These are phyloP conservation scores for Coemansia reversa DNA, from an alignment of 192 early-diverging fungal genomes.

Conservation along the genomic window DNA sequence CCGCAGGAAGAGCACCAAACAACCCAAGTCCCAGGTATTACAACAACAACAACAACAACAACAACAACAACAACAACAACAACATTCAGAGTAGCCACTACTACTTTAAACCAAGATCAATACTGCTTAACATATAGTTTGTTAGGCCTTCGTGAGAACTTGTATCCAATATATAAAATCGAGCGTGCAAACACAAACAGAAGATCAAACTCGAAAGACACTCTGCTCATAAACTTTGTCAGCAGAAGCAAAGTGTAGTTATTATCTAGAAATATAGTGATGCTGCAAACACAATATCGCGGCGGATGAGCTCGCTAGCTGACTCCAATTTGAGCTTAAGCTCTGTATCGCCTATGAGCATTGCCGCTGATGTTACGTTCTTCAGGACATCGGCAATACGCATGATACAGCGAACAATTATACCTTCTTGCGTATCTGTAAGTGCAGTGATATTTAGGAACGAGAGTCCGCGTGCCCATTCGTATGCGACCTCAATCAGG, in stretches of 20 bases:
- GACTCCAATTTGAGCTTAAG: conserved; percentile 92
- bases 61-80: too few relatives aligned
- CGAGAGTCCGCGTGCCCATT: conserved; percentile 91
- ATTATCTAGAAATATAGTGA: conserved; percentile 65
- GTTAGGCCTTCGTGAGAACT: too few relatives aligned
- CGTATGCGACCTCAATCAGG: conserved; percentile 94
- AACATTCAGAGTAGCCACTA: too few relatives aligned
- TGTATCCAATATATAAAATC: too few relatives aligned
- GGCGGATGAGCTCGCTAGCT: conserved; percentile 79
- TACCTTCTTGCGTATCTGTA: conserved; percentile 93
- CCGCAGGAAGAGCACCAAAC: too few relatives aligned
- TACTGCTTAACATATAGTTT: too few relatives aligned
- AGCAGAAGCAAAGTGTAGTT: background rate
- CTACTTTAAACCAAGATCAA: too few relatives aligned
- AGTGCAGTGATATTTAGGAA: conserved; percentile 91
- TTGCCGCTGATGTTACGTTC: conserved; percentile 79
- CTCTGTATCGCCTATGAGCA: conserved; percentile 85
- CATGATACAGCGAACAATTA: conserved; percentile 92
- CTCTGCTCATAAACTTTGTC: too few relatives aligned
- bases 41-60: too few relatives aligned
- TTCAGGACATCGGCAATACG: conserved; percentile 91
- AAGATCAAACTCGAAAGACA: too few relatives aligned
- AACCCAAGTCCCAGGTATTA: too few relatives aligned
- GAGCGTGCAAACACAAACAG: too few relatives aligned
- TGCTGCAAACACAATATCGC: conserved; percentile 96